These are phyloP conservation scores for Verticillium zaregamsianum DNA, from an alignment of 2,329 filamentous ascomycete genomes.

Conservation along the genomic window DNA sequence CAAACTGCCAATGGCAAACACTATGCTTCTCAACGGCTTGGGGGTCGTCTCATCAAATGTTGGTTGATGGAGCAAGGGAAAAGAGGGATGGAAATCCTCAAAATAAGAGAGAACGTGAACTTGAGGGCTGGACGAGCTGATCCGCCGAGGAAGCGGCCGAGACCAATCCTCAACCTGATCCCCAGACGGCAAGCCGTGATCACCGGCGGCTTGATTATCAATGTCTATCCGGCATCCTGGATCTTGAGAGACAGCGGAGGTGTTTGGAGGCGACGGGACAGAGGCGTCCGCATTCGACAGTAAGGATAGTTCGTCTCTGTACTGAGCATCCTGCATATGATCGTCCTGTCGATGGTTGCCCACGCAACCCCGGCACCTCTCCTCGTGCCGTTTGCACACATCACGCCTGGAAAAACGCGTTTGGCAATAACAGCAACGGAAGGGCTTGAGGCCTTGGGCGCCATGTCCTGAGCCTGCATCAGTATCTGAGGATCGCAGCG, in stretches of 20 bases:
- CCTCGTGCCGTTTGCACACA: conserved; percentile 14
- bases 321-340: too few species aligned
- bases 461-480: conserved; percentile 13
- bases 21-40: conserved; percentile 7
- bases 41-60: conserved; percentile 9
- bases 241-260: too few species aligned
- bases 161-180: background rate
- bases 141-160: background rate
- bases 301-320: too few species aligned
- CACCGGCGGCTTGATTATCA: too few species aligned
- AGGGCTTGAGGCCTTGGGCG: conserved; percentile 12
- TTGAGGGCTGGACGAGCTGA: background rate
- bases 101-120: conserved; percentile 15
- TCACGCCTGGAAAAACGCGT: conserved; percentile 14
- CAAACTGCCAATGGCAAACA: conserved; percentile 15
- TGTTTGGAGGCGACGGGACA: too few species aligned
- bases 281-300: too few species aligned
- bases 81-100: conserved; percentile 17
- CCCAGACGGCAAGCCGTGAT: background rate
- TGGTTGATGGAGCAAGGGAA: conserved; percentile 16
- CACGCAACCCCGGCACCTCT: conserved; percentile 9
- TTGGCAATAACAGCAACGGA: conserved; percentile 14
- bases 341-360: background rate
- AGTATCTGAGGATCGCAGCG: background rate
- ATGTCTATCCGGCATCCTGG: too few species aligned